phyloP scores from a whole-genome alignment of 495 filamentous ascomycete genomes.

The Mytilinidion resinicola region DNA sequence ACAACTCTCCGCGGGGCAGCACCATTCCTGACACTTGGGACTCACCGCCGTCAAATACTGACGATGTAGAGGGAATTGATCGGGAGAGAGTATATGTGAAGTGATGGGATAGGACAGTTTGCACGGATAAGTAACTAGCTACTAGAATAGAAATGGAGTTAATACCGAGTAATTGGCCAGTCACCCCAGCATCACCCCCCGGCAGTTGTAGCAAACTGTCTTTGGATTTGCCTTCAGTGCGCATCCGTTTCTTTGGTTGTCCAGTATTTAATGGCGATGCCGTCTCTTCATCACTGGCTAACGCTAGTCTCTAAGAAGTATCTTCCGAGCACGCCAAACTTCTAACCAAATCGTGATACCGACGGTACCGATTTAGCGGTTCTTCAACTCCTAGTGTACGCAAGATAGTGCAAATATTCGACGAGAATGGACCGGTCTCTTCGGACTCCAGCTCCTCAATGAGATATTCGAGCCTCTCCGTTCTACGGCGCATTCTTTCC shows the following conservation, averaged over 20 bases:
- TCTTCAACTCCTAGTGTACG: not conserved
- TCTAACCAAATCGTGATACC: not conserved
- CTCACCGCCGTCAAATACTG: too few species aligned
- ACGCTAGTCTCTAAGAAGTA: not conserved
- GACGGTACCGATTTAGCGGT: not conserved
- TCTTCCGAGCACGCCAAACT: not conserved
- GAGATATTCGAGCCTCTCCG: not conserved
- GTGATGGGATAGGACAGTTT: too few species aligned
- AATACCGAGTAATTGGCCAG: too few species aligned
- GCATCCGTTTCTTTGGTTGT: not conserved
- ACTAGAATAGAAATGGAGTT: too few species aligned
- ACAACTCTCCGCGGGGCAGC: too few species aligned
- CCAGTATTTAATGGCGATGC: not conserved
- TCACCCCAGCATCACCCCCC: too few species aligned
- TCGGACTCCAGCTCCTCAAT: not conserved
- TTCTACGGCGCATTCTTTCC: too few species aligned
- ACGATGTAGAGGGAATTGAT: too few species aligned
- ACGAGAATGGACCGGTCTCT: not conserved
- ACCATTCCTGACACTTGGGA: too few species aligned
- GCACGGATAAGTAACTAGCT: too few species aligned
- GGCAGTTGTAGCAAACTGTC: too few species aligned
- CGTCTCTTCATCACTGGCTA: not conserved
- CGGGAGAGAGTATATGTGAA: too few species aligned
- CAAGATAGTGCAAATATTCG: not conserved
- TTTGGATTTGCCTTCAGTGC: not conserved